Conservation (phyloP, 768 basidiomycete genomes). For the Tylopilus balloui region DNA sequence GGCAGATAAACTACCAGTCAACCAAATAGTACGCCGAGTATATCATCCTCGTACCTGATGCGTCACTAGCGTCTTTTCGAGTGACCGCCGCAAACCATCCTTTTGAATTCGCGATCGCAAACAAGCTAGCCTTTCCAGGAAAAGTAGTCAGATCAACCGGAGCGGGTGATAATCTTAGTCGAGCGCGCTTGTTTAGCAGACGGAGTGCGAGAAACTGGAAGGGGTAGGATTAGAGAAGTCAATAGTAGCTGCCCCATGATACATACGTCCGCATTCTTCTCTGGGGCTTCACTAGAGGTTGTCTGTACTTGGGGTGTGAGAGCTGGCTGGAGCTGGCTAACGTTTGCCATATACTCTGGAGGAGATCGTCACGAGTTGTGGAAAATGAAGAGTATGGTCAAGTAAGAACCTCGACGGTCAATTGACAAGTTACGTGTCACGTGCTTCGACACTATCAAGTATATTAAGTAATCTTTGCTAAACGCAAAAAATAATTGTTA, state of each 20-base stretch:
- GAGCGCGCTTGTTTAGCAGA: constrained; percentile 55
- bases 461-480: neutral
- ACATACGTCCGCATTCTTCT: constrained; percentile 32
- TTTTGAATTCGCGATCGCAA: constrained; percentile 54
- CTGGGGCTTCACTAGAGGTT: constrained; percentile 21
- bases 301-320: constrained; percentile 21
- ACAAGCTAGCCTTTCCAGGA: constrained; percentile 46
- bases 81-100: constrained; percentile 70
- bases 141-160: constrained; percentile 40
- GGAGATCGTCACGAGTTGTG: neutral
- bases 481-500: neutral
- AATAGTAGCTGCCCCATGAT: neutral
- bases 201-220: constrained; percentile 37
- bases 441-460: neutral
- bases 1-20: neutral
- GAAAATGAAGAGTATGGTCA: neutral
- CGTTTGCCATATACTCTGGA: constrained; percentile 23
- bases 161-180: constrained; percentile 56
- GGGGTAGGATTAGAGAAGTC: constrained; percentile 3
- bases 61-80: constrained; percentile 29
- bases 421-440: neutral
- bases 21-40: neutral
- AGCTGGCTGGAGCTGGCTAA: constrained; percentile 31
- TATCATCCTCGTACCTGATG: constrained; percentile 34
- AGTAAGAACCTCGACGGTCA: neutral